Evolutionary conservation across 306 rosid species (phyloP), one percentile per base, ranked within the genome.

Genomic region (Coriaria nepalensis): DNA sequence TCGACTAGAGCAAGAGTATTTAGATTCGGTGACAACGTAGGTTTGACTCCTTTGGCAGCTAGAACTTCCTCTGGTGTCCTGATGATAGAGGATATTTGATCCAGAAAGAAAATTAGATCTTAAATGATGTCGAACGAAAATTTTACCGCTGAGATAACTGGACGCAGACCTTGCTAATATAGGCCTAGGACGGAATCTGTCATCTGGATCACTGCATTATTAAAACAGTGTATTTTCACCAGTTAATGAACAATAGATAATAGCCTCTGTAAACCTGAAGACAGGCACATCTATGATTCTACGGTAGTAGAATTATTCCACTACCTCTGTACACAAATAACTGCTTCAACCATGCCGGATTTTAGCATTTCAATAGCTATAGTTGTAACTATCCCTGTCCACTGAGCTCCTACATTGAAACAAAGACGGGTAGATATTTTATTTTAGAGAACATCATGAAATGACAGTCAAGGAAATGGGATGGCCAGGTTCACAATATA

Each of bases 311-410:
- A 38, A 45, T 44, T 56, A 55, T 38, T 38, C 6, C 59, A 57
- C 52, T 70, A 88, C 97, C 93, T 84, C 66, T 84, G 95, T 29
- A 88, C 97, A 68, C 95, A 88, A 74, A 84, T 57, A 12, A 88
- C 95, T 58, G 97, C 97, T 67, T 88, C 97, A 44, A 88, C 95
- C 97, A 84, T 81, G 75, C 95, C 95, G 45, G 93, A 78, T 64
- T 81, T 84, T 13, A 88, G 86, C 97, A 88, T 88, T 73, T 88
- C 97, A 36, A 84, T 77, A 33, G 97, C 97, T 51, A 88, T 77
- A 11, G 95, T 78, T 59, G 97, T 88, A 45, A 88, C 93, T 76
- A 88, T 78, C 55, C 97, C 97, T 13, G 97, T 88, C 97, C 97
- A 84, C 33, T 88, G 97, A 70, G 97, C 95, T 47, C 97, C 97